A percentile compares a stretch with the other conserved stretches of the same genome.
These are phyloP conservation scores for Solanum aculeatissimum DNA, from an alignment of 305 asterid species.

Conservation along the genomic window DNA sequence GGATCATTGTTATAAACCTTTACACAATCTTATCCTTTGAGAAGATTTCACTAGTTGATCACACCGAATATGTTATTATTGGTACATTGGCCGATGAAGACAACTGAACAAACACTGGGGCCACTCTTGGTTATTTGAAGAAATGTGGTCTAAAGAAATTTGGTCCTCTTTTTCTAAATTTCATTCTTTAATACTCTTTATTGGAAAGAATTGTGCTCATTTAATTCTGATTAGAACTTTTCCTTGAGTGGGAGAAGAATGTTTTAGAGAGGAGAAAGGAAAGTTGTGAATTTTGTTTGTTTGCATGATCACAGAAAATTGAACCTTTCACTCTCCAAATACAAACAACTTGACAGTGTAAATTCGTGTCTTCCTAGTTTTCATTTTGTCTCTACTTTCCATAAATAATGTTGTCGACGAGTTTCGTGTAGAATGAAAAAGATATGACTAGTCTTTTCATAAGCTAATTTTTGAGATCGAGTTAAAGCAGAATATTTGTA, in stretches of 20 bases:
- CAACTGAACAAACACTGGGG: not conserved
- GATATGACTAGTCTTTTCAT: not conserved
- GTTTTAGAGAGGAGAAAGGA: not conserved
- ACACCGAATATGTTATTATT: not conserved
- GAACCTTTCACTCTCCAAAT: not conserved
- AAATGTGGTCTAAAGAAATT: not conserved
- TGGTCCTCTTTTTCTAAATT: not conserved
- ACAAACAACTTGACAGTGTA: not conserved
- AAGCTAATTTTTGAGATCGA: not conserved
- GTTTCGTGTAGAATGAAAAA: not conserved
- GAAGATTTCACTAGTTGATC: not conserved
- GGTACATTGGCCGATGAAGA: not conserved
- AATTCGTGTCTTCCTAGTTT: not conserved
- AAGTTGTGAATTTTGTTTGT: not conserved
- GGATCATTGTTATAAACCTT: too few species aligned
- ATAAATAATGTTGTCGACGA: not conserved
- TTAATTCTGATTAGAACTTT: not conserved
- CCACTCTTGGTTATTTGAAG: not conserved
- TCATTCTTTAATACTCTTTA: not conserved
- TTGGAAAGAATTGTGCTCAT: not conserved
- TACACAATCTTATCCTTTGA: not conserved
- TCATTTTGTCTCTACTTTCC: not conserved
- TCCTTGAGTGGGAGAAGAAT: not conserved
- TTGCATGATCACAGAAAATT: not conserved
- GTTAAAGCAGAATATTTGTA: accelerated